Percentiles rank a stretch among this genome's conserved stretches.
These are phyloP conservation scores for Telopea speciosissima DNA, from an alignment of 177 flowering plant species.

Conservation along the genomic window DNA sequence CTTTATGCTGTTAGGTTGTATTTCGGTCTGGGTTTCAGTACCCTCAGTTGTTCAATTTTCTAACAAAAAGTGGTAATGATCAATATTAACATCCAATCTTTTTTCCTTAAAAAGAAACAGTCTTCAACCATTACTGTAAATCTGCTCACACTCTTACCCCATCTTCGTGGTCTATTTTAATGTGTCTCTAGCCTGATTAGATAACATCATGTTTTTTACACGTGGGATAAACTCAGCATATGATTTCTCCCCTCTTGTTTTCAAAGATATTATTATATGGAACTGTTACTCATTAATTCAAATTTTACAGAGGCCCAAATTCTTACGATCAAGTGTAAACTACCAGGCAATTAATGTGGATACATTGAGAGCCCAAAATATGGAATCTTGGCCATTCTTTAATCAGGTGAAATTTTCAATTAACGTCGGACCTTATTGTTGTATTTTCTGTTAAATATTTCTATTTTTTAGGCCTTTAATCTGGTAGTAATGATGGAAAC, in stretches of 20 bases:
- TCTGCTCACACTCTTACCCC: background rate
- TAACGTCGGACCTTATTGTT: background rate
- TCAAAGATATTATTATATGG: background rate
- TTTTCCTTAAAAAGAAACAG: no score
- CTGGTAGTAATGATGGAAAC: background rate
- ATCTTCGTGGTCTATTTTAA: background rate
- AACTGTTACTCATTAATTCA: constrained; percentile 5
- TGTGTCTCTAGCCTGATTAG: background rate
- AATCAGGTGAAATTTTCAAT: constrained; percentile 55
- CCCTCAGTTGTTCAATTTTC: background rate
- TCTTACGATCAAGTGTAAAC: constrained; percentile 61
- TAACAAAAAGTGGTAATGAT: background rate
- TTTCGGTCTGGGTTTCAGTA: background rate
- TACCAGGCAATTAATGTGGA: constrained; percentile 81
- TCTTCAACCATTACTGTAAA: no score
- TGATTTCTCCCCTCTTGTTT: background rate
- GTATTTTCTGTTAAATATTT: background rate
- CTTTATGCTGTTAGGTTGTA: background rate
- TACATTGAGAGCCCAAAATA: constrained; percentile 79
- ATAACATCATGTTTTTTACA: background rate
- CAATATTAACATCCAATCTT: no score
- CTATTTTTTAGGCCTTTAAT: no score
- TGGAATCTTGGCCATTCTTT: constrained; percentile 88
- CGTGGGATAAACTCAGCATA: background rate
- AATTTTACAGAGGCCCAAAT: constrained; percentile 68